Evolutionary conservation across 345 rosid species (phyloP).

Genomic region (Cardamine resedifolia): DNA sequence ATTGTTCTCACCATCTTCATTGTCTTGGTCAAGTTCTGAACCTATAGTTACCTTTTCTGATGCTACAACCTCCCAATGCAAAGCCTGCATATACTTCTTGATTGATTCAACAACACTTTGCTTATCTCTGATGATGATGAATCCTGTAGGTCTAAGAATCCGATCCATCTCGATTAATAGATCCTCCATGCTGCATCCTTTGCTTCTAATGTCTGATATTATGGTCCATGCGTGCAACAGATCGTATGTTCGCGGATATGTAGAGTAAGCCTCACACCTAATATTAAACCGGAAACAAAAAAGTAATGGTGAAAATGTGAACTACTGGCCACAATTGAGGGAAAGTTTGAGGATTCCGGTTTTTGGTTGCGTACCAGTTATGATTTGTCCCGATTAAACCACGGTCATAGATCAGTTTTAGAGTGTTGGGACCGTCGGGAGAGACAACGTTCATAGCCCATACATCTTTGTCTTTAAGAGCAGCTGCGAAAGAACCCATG

Average conservation of each 20-base stretch:
- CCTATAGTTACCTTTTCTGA: conserved; percentile 31
- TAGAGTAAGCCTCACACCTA: conserved; percentile 97
- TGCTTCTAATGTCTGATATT: conserved; percentile 66
- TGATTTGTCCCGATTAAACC: conserved; percentile 79
- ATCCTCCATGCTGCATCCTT: conserved; percentile 80
- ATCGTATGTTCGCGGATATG: conserved; percentile 92
- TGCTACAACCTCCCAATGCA: conserved; percentile 86
- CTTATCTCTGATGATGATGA: conserved; percentile 71
- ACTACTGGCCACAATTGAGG: neutral
- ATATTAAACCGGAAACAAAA: conserved; percentile 3
- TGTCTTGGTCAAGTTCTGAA: conserved; percentile 54
- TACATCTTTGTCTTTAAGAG: conserved; percentile 75
- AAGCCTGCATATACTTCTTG: conserved; percentile 65
- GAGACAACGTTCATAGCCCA: conserved; percentile 95
- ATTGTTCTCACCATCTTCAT: conserved; percentile 42
- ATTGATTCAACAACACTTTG: conserved; percentile 55
- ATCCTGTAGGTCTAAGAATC: conserved; percentile 84
- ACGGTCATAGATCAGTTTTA: conserved; percentile 81
- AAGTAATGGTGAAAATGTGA: neutral
- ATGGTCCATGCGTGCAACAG: conserved; percentile 76
- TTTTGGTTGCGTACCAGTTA: conserved; percentile 57
- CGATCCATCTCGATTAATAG: conserved; percentile 91
- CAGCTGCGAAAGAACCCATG: conserved; percentile 92
- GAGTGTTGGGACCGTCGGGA: conserved; percentile 77
- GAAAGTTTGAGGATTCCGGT: neutral